phyloP scores from a whole-genome alignment of 129 eudicot species.

The Mikania micrantha region DNA sequence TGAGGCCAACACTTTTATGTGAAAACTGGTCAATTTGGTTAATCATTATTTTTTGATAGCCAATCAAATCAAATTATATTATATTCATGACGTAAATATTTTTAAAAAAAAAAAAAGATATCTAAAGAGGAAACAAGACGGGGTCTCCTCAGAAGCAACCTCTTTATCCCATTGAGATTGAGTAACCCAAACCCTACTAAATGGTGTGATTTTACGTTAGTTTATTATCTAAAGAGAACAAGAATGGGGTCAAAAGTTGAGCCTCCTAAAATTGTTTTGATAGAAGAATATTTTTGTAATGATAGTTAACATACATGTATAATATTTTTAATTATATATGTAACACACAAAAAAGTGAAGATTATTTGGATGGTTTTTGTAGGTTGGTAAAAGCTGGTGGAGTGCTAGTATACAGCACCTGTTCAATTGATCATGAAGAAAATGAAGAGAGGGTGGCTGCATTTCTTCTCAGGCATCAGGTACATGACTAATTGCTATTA shows the following conservation, averaged over 20 bases:
- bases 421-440: conserved; percentile 89
- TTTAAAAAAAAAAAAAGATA: too few relatives aligned
- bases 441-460: conserved; percentile 84
- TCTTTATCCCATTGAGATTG: too few relatives aligned
- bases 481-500: too few relatives aligned
- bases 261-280: background rate
- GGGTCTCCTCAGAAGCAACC: too few relatives aligned
- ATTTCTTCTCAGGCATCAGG: conserved; percentile 74
- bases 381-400: conserved; percentile 88
- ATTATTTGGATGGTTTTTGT: conserved; percentile 3
- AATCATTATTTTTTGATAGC: background rate
- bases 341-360: too few relatives aligned
- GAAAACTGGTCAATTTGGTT: background rate
- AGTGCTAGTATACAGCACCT: conserved; percentile 79
- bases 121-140: background rate
- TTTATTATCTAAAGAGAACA: too few relatives aligned
- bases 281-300: background rate
- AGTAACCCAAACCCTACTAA: too few relatives aligned
- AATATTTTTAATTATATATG: too few relatives aligned
- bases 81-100: too few relatives aligned
- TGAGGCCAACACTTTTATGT: conserved; percentile 28
- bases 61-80: background rate
- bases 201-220: too few relatives aligned
- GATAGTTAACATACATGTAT: background rate
- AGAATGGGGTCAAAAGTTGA: background rate